These are phyloP conservation scores for Fusarium sp. DNA, from an alignment of 2,329 filamentous ascomycete genomes.

Conservation along the genomic window DNA sequence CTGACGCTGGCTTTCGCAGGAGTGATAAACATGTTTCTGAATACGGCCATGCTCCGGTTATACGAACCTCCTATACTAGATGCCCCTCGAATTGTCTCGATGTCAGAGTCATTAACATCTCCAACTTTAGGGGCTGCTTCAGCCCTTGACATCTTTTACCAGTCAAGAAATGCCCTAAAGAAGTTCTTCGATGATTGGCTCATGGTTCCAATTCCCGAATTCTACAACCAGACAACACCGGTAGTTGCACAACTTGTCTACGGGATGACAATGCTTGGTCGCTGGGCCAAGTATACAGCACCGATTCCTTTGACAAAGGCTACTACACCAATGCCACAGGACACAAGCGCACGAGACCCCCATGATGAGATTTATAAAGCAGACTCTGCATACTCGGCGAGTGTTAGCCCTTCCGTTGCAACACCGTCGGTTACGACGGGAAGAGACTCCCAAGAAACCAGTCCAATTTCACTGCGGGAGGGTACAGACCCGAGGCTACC, in stretches of 20 bases:
- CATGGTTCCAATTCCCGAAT: constrained; percentile 55
- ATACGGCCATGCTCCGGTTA: constrained; percentile 57
- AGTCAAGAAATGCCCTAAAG: constrained; percentile 59
- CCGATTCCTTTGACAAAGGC: constrained; percentile 49
- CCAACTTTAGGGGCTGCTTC: constrained; percentile 54
- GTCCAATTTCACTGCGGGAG: constrained; percentile 43
- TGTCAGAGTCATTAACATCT: constrained; percentile 57
- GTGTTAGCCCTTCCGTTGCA: constrained; percentile 8
- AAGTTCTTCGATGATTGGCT: constrained; percentile 64
- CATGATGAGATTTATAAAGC: constrained; percentile 36
- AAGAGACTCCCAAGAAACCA: constrained; percentile 18
- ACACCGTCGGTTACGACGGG: constrained; percentile 22
- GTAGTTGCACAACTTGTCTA: constrained; percentile 61
- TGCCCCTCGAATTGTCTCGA: constrained; percentile 53
- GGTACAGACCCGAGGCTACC: constrained; percentile 55
- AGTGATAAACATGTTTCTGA: constrained; percentile 55
- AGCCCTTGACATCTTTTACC: constrained; percentile 62
- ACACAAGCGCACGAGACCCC: constrained; percentile 37
- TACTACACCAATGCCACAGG: constrained; percentile 42
- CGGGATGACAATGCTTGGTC: constrained; percentile 61
- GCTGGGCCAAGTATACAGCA: constrained; percentile 62
- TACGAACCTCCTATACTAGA: constrained; percentile 62
- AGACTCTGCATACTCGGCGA: constrained; percentile 40
- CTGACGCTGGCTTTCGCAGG: constrained; percentile 42
- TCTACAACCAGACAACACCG: constrained; percentile 60